These are phyloP conservation scores for Coemansia interrupta DNA, from an alignment of 192 early-diverging fungal genomes.

Conservation along the genomic window DNA sequence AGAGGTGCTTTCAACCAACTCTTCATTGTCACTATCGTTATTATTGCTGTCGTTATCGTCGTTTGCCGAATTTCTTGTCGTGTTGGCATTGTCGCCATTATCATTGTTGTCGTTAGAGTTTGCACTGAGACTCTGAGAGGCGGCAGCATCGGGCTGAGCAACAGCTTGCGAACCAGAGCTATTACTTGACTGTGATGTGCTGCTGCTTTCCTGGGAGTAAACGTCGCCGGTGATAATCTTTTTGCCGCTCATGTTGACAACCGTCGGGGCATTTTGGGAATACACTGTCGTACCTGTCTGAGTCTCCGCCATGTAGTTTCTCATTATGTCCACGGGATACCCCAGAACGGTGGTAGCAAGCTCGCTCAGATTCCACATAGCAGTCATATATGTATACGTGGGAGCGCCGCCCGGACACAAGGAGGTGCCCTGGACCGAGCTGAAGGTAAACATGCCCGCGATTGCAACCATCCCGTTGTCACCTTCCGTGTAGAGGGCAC, in stretches of 20 bases:
- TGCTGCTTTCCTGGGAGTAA: neutral
- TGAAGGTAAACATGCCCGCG: neutral
- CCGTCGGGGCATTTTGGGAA: neutral
- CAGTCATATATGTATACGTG: neutral
- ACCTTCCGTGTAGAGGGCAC: neutral
- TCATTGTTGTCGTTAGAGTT: neutral
- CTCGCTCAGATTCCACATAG: neutral
- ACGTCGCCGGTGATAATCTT: neutral
- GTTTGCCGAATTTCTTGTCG: neutral
- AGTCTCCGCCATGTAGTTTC: neutral
- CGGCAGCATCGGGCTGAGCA: neutral
- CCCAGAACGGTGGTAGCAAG: slow-evolving; percentile 4
- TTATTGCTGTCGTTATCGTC: neutral
- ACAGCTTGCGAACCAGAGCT: neutral
- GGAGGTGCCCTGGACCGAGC: neutral
- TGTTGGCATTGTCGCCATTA: neutral
- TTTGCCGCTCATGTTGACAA: neutral
- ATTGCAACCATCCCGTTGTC: slow-evolving; percentile 1
- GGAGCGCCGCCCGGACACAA: neutral
- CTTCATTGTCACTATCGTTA: neutral
- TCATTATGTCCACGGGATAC: neutral
- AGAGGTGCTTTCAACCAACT: neutral
- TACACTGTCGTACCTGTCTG: neutral
- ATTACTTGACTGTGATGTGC: neutral
- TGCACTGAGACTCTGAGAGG: neutral